Evolutionary conservation across 768 basidiomycete genomes (phyloP).

Genomic region (Tephrocybe sp.): DNA sequence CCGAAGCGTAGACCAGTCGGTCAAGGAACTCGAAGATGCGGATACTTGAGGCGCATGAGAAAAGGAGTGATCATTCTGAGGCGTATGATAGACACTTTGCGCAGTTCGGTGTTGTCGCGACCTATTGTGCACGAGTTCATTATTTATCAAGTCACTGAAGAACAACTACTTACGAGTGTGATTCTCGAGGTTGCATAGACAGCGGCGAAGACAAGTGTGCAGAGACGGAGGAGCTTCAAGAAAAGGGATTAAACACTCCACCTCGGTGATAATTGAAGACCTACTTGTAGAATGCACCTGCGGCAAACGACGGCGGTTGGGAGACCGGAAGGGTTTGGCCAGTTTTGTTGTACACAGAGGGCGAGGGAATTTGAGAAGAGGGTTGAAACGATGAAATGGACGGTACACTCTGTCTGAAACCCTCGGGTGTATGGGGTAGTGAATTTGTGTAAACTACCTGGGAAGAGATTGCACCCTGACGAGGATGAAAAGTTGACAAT

Average conservation of each 20-base stretch:
- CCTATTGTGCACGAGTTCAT: background rate
- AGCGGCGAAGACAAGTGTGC: constrained; percentile 32
- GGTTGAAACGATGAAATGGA: constrained; percentile 8
- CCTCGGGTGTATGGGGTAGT: background rate
- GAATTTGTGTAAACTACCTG: background rate
- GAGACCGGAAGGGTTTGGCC: background rate
- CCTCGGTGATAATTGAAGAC: constrained; percentile 9
- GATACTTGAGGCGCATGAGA: background rate
- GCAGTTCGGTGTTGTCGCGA: constrained; percentile 5
- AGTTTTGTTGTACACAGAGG: constrained; percentile 37
- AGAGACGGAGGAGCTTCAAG: constrained; percentile 50
- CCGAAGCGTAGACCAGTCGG: background rate
- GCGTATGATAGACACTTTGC: background rate
- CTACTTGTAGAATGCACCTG: constrained; percentile 55
- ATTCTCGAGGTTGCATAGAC: constrained; percentile 12
- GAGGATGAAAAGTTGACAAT: constrained; percentile 2
- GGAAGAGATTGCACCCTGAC: background rate
- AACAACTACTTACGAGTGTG: constrained; percentile 14
- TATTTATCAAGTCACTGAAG: background rate
- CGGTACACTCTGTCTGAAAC: constrained; percentile 4
- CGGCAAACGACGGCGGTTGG: constrained; percentile 37
- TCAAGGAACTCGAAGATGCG: background rate
- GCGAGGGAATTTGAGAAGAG: constrained; percentile 34
- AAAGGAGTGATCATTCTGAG: background rate
- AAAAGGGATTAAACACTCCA: background rate